A percentile compares a stretch with the other conserved stretches of the same genome.
phyloP scores from a whole-genome alignment of 495 filamentous ascomycete species.

The Lentithecium fluviatile region DNA sequence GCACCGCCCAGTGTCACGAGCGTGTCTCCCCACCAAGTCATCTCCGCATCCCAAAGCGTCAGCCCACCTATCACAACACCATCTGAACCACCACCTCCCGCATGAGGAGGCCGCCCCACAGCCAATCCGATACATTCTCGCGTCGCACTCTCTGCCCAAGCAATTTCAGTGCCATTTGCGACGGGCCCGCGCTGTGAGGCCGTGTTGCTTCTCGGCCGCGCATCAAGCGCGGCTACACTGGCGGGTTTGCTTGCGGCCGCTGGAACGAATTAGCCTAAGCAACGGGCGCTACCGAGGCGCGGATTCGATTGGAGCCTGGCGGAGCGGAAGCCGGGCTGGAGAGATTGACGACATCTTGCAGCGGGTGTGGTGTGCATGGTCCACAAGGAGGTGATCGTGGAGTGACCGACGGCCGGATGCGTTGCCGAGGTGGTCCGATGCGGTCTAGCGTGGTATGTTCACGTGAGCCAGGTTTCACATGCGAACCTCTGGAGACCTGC shows the following conservation, averaged over 20 bases:
- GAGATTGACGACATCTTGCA: too few species aligned
- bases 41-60: not conserved
- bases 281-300: not conserved
- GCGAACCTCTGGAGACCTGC: too few species aligned
- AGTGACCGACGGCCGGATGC: too few species aligned
- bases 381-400: too few species aligned
- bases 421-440: too few species aligned
- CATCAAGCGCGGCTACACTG: not conserved
- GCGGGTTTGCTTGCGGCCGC: not conserved
- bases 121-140: not conserved
- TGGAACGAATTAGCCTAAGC: not conserved
- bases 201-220: not conserved
- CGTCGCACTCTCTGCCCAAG: not conserved
- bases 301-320: not conserved
- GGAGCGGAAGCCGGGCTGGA: too few species aligned
- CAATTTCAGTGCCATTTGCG: not conserved
- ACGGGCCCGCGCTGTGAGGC: not conserved
- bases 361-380: too few species aligned
- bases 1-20: not conserved
- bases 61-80: slow-evolving; percentile 1
- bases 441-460: too few species aligned
- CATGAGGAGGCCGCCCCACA: not conserved
- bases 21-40: not conserved
- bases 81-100: not conserved
- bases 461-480: too few species aligned